Percentiles rank a stretch among this genome's conserved stretches.
phyloP scores from a whole-genome alignment of 192 early-diverging fungal species.

The Lunasporangiospora selenospora region DNA sequence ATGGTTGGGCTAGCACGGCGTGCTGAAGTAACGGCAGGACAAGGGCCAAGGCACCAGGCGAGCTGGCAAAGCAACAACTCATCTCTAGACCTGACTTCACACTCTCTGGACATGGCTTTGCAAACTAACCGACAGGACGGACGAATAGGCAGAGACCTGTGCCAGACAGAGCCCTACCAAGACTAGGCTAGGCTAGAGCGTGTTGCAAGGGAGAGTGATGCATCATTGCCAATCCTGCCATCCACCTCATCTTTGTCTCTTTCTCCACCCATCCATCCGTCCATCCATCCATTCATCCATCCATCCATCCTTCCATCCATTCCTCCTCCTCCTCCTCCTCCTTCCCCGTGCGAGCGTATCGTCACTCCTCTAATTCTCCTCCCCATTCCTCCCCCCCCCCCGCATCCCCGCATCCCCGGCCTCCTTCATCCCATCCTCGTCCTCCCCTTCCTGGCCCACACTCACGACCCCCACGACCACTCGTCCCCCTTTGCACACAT shows the following conservation, averaged over 20 bases:
- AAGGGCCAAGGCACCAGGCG: background rate
- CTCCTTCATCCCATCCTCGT: background rate
- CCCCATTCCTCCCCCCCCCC: background rate
- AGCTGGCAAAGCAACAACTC: background rate
- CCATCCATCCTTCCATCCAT: background rate
- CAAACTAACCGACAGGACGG: too few relatives aligned
- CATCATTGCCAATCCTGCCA: too few relatives aligned
- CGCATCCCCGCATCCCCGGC: background rate
- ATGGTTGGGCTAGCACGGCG: too few relatives aligned
- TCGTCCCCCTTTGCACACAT: background rate
- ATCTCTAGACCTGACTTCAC: too few relatives aligned
- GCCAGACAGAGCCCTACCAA: too few relatives aligned
- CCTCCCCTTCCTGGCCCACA: background rate
- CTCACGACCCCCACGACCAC: background rate
- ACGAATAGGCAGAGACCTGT: too few relatives aligned
- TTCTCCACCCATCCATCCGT: too few relatives aligned
- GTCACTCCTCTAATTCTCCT: slow-evolving; percentile 10
- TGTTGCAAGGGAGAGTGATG: too few relatives aligned
- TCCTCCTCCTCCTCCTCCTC: background rate
- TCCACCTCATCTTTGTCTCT: background rate
- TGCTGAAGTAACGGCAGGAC: too few relatives aligned
- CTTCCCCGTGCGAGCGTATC: slow-evolving; percentile 4
- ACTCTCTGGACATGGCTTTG: too few relatives aligned
- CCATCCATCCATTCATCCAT: background rate
- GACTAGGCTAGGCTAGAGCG: too few relatives aligned